phyloP scores from a whole-genome alignment of 768 basidiomycete species.

The Peribolospora baueri region DNA sequence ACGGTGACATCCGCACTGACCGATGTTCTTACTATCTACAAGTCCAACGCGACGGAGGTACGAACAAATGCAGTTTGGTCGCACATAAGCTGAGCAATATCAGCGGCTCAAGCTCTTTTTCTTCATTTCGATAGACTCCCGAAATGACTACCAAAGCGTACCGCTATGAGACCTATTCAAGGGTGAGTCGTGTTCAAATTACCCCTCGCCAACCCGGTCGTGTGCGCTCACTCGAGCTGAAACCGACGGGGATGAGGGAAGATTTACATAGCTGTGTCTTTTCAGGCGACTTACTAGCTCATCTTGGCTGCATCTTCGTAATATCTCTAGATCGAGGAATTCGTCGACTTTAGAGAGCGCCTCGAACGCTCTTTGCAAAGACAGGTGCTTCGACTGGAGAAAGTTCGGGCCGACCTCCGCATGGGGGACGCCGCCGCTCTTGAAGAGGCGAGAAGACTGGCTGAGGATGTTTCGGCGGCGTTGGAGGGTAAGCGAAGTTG shows the following conservation, averaged over 20 bases:
- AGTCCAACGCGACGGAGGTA: slow-evolving; percentile 57
- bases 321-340: slow-evolving; percentile 44
- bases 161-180: slow-evolving; percentile 29
- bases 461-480: too few relatives aligned
- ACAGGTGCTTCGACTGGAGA: too few relatives aligned
- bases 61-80: slow-evolving; percentile 2
- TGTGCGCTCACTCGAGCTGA: neutral
- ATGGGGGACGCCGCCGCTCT: too few relatives aligned
- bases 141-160: slow-evolving; percentile 63
- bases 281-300: neutral
- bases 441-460: too few relatives aligned
- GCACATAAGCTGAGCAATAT: slow-evolving; percentile 2
- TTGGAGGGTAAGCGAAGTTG: too few relatives aligned
- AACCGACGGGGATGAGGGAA: slow-evolving; percentile 38
- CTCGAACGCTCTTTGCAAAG: slow-evolving; percentile 60
- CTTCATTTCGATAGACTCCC: slow-evolving; percentile 29
- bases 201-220: neutral
- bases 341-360: slow-evolving; percentile 52
- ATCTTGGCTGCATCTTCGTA: neutral
- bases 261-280: slow-evolving; percentile 20
- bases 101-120: slow-evolving; percentile 1
- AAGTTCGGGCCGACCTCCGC: too few relatives aligned
- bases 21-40: slow-evolving; percentile 45
- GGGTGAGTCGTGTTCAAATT: too few relatives aligned
- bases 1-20: slow-evolving; percentile 52